phyloP scores from a whole-genome alignment of 2,329 filamentous ascomycete genomes.

The Penicillium sp. region DNA sequence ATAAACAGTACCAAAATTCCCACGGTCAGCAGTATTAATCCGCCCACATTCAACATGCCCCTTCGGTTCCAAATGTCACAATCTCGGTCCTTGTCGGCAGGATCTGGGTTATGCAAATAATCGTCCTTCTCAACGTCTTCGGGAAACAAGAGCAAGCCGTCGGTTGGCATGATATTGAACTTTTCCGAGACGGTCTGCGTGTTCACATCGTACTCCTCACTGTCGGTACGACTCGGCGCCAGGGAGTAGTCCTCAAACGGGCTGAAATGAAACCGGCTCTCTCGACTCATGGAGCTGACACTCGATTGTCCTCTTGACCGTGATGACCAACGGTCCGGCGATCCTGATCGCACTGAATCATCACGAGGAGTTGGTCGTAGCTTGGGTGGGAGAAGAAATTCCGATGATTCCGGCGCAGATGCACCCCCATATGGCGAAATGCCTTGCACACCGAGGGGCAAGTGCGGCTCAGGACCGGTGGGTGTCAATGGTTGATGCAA shows the following conservation, averaged over 20 bases:
- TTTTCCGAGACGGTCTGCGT: slow-evolving; percentile 69
- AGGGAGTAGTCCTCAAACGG: slow-evolving; percentile 55
- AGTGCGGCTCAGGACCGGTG: slow-evolving; percentile 4
- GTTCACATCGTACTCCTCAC: slow-evolving; percentile 60
- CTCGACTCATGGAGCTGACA: slow-evolving; percentile 49
- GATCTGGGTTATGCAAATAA: slow-evolving; percentile 64
- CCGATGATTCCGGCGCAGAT: slow-evolving; percentile 44
- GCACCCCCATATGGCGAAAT: slow-evolving; percentile 41
- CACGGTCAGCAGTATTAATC: slow-evolving; percentile 53
- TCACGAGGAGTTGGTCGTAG: slow-evolving; percentile 47
- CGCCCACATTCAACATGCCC: slow-evolving; percentile 60
- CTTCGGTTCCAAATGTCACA: slow-evolving; percentile 61
- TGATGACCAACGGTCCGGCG: slow-evolving; percentile 51
- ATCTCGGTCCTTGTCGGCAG: slow-evolving; percentile 55
- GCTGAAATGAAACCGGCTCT: slow-evolving; percentile 43
- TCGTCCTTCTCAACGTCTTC: slow-evolving; percentile 71
- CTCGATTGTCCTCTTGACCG: slow-evolving; percentile 49
- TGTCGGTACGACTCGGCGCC: slow-evolving; percentile 54
- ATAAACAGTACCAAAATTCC: slow-evolving; percentile 62
- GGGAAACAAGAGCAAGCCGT: slow-evolving; percentile 61
- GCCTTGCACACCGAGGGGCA: slow-evolving; percentile 11
- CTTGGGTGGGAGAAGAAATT: slow-evolving; percentile 38
- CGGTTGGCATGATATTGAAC: slow-evolving; percentile 64
- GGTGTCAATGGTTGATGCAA: slow-evolving; percentile 24
- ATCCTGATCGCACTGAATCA: slow-evolving; percentile 43